Evolutionary conservation across 2,329 filamentous ascomycete species (phyloP).

Genomic region (Cadophora luteo-olivacea): DNA sequence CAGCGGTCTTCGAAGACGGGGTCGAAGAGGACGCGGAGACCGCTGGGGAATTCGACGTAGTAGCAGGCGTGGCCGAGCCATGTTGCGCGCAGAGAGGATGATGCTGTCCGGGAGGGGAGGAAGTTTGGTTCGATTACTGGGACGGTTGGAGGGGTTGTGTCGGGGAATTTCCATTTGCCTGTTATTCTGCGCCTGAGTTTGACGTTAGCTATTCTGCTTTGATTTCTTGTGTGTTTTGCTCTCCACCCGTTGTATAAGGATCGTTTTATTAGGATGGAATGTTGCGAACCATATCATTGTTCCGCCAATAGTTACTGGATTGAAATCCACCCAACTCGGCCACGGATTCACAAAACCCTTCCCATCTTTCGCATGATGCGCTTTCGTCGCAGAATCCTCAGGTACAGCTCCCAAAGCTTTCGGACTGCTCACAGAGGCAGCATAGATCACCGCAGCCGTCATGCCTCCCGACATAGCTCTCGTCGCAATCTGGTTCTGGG

Average conservation of each 20-base stretch:
- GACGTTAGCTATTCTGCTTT: not conserved
- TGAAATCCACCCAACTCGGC: conserved; percentile 55
- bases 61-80: conserved; percentile 97
- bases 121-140: conserved; percentile 65
- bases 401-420: conserved; percentile 40
- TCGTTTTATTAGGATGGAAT: not conserved
- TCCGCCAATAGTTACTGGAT: conserved; percentile 42
- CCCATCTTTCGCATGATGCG: conserved; percentile 58
- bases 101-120: conserved; percentile 58
- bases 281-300: conserved; percentile 43
- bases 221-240: not conserved
- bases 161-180: conserved; percentile 49
- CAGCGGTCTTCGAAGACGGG: conserved; percentile 92
- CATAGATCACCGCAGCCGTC: conserved; percentile 37
- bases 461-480: conserved; percentile 36
- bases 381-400: conserved; percentile 48
- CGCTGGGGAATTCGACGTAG: conserved; percentile 86
- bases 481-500: conserved; percentile 19
- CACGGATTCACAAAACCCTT: conserved; percentile 64
- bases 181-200: conserved; percentile 32
- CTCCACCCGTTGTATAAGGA: not conserved
- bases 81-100: conserved; percentile 74
- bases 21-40: conserved; percentile 89
- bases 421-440: conserved; percentile 37
- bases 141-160: conserved; percentile 68